Base-by-base conservation (phyloP, 306 rosid species). In the Corylus heterophylla region DNA sequence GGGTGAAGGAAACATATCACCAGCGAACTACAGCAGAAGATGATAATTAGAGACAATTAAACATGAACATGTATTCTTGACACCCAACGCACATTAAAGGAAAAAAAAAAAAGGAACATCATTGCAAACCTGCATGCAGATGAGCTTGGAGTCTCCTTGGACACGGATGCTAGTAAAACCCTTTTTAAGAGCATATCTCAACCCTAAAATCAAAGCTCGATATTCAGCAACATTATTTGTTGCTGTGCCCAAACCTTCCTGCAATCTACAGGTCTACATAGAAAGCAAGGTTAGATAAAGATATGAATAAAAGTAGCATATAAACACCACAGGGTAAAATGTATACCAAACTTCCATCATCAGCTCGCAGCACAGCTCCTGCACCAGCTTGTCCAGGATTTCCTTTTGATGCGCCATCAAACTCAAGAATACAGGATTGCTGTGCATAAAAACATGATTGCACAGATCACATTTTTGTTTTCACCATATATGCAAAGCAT, bases 91-190 rank as follows among this genome's bases (percentile, higher is more conserved):
- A 44, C 64, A 27, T 39, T 16, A 58, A 54, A 69, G 45, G 7
- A 12, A 4, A 61, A 72, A 12, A 13, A 18, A 4, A 62, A 72
- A 12, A 31, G 27, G 1, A 12, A 56, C 10, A 17, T 39, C 3
- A 84, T 54, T 6, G 78, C 90, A 78, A 80, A 95, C 98, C 98
- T 95, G 98, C 97, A 85, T 85, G 86, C 96, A 95, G 77, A 95
- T 92, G 64, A 95, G 98, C 83, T 92, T 95, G 86, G 98, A 95
- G 83, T 95, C 98, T 71, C 98, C 98, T 73, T 80, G 86, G 83
- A 86, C 83, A 54, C 42, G 77, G 71, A 95, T 92, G 73, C 69
- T 82, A 61, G 84, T 87, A 84, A 87, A 95, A 25, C 98, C 98
- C 83, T 86, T 95, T 75, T 85, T 78, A 66, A 92, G 90, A 56